Base-by-base conservation (phyloP, 1,139 yeast genomes). In the Wickerhamiella infanticola region DNA sequence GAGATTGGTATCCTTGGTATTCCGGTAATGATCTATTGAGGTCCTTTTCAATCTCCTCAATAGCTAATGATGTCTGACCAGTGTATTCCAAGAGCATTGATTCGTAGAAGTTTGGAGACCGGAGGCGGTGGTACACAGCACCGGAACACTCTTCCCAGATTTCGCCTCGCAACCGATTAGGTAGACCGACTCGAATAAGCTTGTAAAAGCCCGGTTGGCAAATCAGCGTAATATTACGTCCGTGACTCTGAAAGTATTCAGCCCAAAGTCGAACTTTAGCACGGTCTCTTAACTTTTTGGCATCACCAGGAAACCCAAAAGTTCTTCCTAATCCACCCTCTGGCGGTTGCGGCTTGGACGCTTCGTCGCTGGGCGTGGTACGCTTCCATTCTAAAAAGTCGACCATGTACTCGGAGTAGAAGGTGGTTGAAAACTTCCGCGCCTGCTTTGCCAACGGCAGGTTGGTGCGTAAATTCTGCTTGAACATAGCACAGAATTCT, bases 31-130 rank as follows among this genome's bases (percentile, higher is more conserved):
- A 86, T 48, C 99, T 70, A 58, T 88, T 85, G 58, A 93, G 72
- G 64, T 93, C 99, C 61, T 93, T 93, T 60, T 88, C 97, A 53
- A 93, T 93, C 58, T 93, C 99, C 52, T 90, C 98, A 42, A 88
- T 79, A 0, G 98, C 97, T 46, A 83, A 66, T 0, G 96, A 82
- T 2, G 66, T 67, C 26, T 26, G 24, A 8, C 77, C 81, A 33
- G 67, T 69, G 59, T 82, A 79, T 24, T 74, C 79, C 3, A 68
- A 68, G 43, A 86, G 67, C 9, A 86, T 54, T 37, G 67, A 61
- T 41, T 68, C 61, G 61, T 86, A 93, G 45, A 74, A 76, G 0
- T 73, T 74, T 23, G 72, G 73, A 53, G 80, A 69, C 46, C 76
- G 76, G 57, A 79, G 73, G 47, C 97, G 68, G 44, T 75, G 61